Evolutionary conservation across 2,329 filamentous ascomycete species (phyloP), one percentile per base, ranked within the genome.

Genomic region (Penicillium sp.): DNA sequence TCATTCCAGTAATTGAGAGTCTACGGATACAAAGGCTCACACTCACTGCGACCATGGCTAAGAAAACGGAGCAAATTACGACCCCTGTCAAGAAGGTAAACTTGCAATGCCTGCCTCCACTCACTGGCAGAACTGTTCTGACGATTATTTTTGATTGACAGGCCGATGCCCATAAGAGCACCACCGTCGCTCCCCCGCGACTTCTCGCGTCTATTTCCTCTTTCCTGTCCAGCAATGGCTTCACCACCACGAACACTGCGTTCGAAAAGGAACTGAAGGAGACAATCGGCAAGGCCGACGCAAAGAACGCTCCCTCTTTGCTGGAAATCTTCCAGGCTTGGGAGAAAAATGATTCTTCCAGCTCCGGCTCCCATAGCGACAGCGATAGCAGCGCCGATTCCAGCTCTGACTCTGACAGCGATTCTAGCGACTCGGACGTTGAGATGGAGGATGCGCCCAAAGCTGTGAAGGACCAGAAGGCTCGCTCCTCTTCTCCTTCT

Each of bases 221-320:
- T 22, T 92, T 91, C 71, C 79, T 92, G 48, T 80, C 81, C 41
- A 81, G 87, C 44, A 81, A 88, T 70, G 82, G 84, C n/a, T 88
- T 89, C 65, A 72, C 79, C 46, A 78, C 79, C 55, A 83, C 88
- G 44, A 82, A 82, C 66, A 76, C 80, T 56, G 82, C 84, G 5
- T 87, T 91, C 67, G 78, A 79, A 64, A 84, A 86, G 68, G 85
- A 90, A 68, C 78, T 81, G 75, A 56, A 67, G 46, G 69, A 66
- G 44, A 71, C 70, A 47, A 57, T 54, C 35, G 56, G 66, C 40
- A 50, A 55, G 50, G 49, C 58, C 29, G 66, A 68, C 48, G 54
- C 56, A 25, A 68, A 67, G 59, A 59, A 70, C 62, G 62, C 68
- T 53, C 73, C 73, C 8, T 75, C 73, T 53, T 58, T 78, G 65